A percentile compares a stretch with the other conserved stretches of the same genome.
These are phyloP conservation scores for Rhizopus microsporus DNA, from an alignment of 371 early-diverging fungal genomes.

Conservation along the genomic window DNA sequence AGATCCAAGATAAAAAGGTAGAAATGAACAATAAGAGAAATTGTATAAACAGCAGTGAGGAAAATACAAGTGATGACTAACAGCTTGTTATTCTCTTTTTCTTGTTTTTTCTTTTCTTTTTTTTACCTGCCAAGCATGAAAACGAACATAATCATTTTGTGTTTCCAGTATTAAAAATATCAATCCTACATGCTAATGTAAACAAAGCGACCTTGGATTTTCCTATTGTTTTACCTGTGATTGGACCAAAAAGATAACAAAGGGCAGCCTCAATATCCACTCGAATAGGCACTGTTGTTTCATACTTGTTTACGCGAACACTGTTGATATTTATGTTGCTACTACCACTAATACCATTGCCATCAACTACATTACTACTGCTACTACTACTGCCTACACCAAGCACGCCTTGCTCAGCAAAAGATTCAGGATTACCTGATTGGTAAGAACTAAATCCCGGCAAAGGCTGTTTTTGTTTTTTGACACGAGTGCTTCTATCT, in stretches of 20 bases:
- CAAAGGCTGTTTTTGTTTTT: conserved; percentile 17
- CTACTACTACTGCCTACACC: conserved; percentile 17
- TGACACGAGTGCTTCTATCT: conserved; percentile 31
- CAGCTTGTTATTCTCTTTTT: neutral
- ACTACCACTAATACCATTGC: conserved; percentile 4
- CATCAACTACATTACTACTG: neutral
- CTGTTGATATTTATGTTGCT: conserved; percentile 23
- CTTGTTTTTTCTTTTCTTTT: neutral
- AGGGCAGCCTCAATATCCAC: conserved; percentile 82
- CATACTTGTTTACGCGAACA: conserved; percentile 77
- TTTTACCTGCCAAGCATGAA: conserved; percentile 84
- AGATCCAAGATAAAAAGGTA: conserved; percentile 54
- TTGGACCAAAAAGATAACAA: conserved; percentile 68
- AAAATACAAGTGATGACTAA: conserved; percentile 46
- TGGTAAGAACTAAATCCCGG: conserved; percentile 28
- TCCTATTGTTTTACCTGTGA: conserved; percentile 58
- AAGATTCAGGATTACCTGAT: conserved; percentile 25
- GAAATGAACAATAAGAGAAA: conserved; percentile 56
- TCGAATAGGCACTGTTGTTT: conserved; percentile 72
- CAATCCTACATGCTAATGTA: conserved; percentile 47
- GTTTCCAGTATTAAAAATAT: conserved; percentile 74
- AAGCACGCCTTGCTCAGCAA: conserved; percentile 43
- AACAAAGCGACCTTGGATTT: too few species aligned
- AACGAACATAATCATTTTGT: conserved; percentile 82
- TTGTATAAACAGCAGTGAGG: conserved; percentile 42